Conservation (phyloP, 306 rosid species). For the Cucurbita moschata region DNA sequence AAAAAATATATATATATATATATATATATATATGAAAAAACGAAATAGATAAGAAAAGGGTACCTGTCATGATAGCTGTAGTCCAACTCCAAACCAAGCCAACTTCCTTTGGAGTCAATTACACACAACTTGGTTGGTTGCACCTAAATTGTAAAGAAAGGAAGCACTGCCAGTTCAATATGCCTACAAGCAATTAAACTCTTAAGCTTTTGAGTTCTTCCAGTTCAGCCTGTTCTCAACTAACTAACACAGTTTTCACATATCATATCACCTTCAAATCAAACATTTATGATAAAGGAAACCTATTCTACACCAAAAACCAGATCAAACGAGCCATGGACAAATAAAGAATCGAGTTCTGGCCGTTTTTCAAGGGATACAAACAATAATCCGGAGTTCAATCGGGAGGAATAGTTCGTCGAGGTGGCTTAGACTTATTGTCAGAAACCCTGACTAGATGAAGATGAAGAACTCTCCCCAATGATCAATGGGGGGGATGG, state of each 20-base stretch:
- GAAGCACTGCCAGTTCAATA: background rate
- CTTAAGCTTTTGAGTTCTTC: background rate
- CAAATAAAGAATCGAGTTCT: background rate
- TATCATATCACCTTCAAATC: background rate
- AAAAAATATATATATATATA: too few species aligned
- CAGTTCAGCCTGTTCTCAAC: background rate
- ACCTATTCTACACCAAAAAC: background rate
- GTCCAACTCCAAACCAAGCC: conserved; percentile 6
- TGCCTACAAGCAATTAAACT: background rate
- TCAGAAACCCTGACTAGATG: background rate
- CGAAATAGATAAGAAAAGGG: background rate
- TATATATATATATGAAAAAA: too few species aligned
- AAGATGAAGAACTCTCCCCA: background rate
- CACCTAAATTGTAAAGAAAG: background rate
- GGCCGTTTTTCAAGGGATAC: background rate
- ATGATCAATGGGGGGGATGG: background rate
- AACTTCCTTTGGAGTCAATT: background rate
- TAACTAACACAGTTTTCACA: background rate
- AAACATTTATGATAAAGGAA: background rate
- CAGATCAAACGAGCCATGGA: background rate
- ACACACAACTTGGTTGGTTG: background rate
- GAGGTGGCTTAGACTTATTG: background rate
- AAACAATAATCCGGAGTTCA: background rate
- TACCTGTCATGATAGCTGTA: conserved; percentile 7
- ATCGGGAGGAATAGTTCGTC: background rate